Evolutionary conservation across 1,139 yeast genomes (phyloP), one percentile per base, ranked within the genome.

Genomic region (Suhomyces kunorum): DNA sequence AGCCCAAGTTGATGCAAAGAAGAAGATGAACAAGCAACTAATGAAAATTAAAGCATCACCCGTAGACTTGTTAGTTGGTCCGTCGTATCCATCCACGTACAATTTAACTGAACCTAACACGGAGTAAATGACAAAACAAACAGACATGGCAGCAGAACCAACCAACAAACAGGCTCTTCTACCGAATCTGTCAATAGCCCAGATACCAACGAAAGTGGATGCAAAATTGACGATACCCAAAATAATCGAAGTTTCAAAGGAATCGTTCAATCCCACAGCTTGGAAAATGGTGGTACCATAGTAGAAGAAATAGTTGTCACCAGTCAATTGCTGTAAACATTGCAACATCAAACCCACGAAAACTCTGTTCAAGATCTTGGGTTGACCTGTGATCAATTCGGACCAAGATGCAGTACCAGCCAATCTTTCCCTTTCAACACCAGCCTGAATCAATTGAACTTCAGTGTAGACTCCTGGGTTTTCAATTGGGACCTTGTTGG

Each of bases 1-100:
- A 47, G 90, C 95, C 95, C 95, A 87, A 6, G 95, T 81, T 28
- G 85, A 76, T 26, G 95, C 92, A 59, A 87, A 87, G 71, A 79
- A 82, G 76, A 84, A 83, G 48, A 88, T 85, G 68, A 80, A 88
- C 46, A 85, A 60, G 63, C 92, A 84, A 22, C 90, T 80, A 53
- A 87, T 77, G 54, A 85, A 81, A 60, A 87, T 83, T 87, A 78
- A 71, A 45, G 83, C 87, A 61, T 81, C 69, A 62, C 92, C 92
- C 39, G 84, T 80, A 45, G 83, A 68, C 48, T 65, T 66, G 33
- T 57, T 49, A 31, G 39, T 55, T 28, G 64, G 60, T 39, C 67
- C 67, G 50, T 63, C 61, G 48, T 57, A 58, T 17, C 69, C 84
- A 48, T 79, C 64, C 38, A 76, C 75, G 68, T 83, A 84, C 54